Percentiles rank a stretch among this genome's conserved stretches.
Conservation (phyloP, 192 early-diverging fungal species). For the Tieghemiomyces parasiticus region DNA sequence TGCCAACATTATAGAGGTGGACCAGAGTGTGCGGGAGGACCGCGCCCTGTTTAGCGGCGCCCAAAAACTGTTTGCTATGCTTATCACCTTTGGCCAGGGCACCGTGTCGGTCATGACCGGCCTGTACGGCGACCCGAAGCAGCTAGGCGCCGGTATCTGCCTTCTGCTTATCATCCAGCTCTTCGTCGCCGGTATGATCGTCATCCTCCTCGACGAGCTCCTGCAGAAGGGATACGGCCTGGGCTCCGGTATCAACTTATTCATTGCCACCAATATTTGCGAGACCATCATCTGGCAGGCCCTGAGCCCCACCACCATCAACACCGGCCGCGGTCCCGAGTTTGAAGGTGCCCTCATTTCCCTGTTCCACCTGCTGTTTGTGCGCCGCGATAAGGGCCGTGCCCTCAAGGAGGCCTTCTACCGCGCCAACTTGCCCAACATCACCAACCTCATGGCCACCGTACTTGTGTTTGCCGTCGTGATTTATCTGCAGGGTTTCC, state of each 20-base stretch:
- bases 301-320: constrained; percentile 91
- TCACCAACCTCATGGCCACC: constrained; percentile 87
- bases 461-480: constrained; percentile 73
- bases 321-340: constrained; percentile 94
- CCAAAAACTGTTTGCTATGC: constrained; percentile 96
- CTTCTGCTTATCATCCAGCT: constrained; percentile 93
- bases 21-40: constrained; percentile 97
- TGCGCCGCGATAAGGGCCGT: constrained; percentile 90
- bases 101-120: constrained; percentile 97
- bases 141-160: constrained; percentile 93
- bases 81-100: constrained; percentile 97
- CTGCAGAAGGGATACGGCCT: constrained; percentile 99
- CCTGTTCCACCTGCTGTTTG: constrained; percentile 88
- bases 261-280: constrained; percentile 99
- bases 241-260: constrained; percentile 97
- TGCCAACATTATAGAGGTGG: constrained; percentile 96
- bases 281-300: constrained; percentile 99
- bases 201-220: constrained; percentile 96
- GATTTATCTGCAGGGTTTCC: constrained; percentile 98
- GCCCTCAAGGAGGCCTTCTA: constrained; percentile 97
- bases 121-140: constrained; percentile 91
- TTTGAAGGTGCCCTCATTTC: constrained; percentile 97
- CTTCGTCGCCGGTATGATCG: constrained; percentile 91
- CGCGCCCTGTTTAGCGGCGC: constrained; percentile 97
- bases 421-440: constrained; percentile 69